Base-by-base conservation (phyloP, 441 rosid genomes). In the Populus tomentosa region DNA sequence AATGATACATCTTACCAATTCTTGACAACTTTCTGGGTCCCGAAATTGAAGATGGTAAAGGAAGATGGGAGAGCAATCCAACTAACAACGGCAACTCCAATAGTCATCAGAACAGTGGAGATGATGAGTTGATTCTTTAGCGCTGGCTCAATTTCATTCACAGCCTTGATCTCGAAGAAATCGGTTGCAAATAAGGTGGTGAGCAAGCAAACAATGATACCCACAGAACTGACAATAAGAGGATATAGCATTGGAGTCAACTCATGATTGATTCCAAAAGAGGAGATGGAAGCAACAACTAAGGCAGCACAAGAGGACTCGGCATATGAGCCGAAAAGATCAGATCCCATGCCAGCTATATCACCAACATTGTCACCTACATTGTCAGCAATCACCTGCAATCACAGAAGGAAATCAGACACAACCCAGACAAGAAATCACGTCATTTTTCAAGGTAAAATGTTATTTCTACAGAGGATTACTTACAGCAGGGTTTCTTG, bases 301-400 rank as follows among this genome's bases (percentile, higher is more conserved):
- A 92, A 89, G 18, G 98, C 96, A 72, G 97, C 97, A 85, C 97
- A 95, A 0, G 99, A 95, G 16, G 99, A 89, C 76, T 94, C 97
- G 0, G 94, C 98, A 71, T 93, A 95, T 24, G 98, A 95, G 3
- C 99, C 99, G 75, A 94, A 95, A 67, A 95, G 97, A 87, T 95
- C 99, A 72, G 97, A 92, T 78, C 99, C 98, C 97, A 94, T 95
- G 67, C 98, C 97, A 77, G 99, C 97, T 40, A 95, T 95, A 84
- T 95, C 97, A n/a, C 98, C 97, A 77, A 94, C 95, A 81, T 95
- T 93, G 77, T 95, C 99, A 83, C 98, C 98, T 6, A 95, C 99
- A 82, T 93, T 95, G 80, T 95, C 99, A 50, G 99, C 97, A 86
- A 93, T 95, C 53, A 95, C 85, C 85, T 82, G 78, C 18, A 73